Base-by-base conservation (phyloP, 2,329 filamentous ascomycete species). In the Annulohypoxylon truncatum region DNA sequence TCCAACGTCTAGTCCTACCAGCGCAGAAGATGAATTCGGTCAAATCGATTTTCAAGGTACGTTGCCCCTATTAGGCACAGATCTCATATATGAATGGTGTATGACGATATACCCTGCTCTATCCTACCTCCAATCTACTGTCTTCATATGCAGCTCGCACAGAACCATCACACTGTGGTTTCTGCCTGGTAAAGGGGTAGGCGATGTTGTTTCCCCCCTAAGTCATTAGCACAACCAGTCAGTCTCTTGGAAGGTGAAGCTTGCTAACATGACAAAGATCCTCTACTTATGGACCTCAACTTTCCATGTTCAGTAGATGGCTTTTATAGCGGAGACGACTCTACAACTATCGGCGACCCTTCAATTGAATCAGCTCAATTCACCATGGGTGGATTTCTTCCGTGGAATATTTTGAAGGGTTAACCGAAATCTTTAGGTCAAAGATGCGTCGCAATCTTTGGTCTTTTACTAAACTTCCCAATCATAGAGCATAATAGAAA, bases 41-140 rank as follows among this genome's bases (percentile, higher is more conserved):
- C 51, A 42, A 5, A 60, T 64, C 3, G 58, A 56, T 31, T 63
- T 68, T 28, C 67, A 66, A 68, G 67, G 67, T 68, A 65, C 5
- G 66, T 42, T 55, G 2, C 10, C 3, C 18, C 20, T 20, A 20
- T 2, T 15, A 10, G 10, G 18, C 4, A 20, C 22, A 29, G 12
- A 9, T 20, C n/a, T 35, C 22, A 10, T 6, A 7, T n/a, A 40
- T 53, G 9, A n/a, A 29, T 28, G 13, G 24, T 9, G 12, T 13
- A 28, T 28, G 44, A n/a, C 3, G 28, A 26, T 20, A 28, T 9
- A 3, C 2, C 1, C 40, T n/a, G 2, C 6, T 24, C 40, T 24
- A 44, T 22, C 13, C 18, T 44, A 24, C 20, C 40, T 44, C 12
- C 10, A 44, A 13, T 24, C 9, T 12, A 4, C 35, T 18, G n/a